Base-by-base conservation (phyloP, 2,329 filamentous ascomycete species). In the Claviceps capensis region DNA sequence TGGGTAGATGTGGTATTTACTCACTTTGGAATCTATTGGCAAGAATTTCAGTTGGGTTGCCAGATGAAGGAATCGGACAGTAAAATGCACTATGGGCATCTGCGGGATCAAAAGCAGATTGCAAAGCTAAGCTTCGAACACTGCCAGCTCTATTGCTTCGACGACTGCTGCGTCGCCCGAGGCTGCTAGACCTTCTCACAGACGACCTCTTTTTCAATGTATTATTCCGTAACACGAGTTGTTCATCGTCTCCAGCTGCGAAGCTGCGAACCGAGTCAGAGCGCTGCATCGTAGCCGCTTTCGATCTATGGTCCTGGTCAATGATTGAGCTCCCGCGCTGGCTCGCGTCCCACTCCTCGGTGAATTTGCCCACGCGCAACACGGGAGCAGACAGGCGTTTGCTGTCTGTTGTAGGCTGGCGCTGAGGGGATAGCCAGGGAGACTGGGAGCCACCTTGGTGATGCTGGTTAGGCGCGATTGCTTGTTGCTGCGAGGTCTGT, bases 131-230 rank as follows among this genome's bases (percentile, higher is more conserved):
- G 61, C 89, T 94, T 60, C 82, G 81, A 49, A 96, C 88, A 65
- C 89, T 95, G 52, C 89, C 90, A 30, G 90, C 88, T 62, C 83
- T 84, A 69, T 87, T 79, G 66, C 88, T 95, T 59, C 83, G 80
- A 51, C 85, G 82, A 67, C 90, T 96, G 57, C 83, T 89, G 59
- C 89, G 84, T 67, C 83, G 84, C 67, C 83, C 85, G 58, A 95
- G 63, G 63, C 88, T 94, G 41, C 74, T 78, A 54, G 76, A 81
- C 61, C 85, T 80, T 58, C 83, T 83, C 53, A 96, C 65, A 9
- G 89, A 95, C 23, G 73, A 74, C 69, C 88, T 93, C 75, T 97
- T 97, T 73, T 88, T 93, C 60, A 97, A 74, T 0, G 90, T 96
- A 54, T 88, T 87, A 48, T 70, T 69, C 43, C 77, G 68, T 48